Evolutionary conservation across 208 protist species (phyloP).

Genomic region (Acanthamoeba triangularis): DNA sequence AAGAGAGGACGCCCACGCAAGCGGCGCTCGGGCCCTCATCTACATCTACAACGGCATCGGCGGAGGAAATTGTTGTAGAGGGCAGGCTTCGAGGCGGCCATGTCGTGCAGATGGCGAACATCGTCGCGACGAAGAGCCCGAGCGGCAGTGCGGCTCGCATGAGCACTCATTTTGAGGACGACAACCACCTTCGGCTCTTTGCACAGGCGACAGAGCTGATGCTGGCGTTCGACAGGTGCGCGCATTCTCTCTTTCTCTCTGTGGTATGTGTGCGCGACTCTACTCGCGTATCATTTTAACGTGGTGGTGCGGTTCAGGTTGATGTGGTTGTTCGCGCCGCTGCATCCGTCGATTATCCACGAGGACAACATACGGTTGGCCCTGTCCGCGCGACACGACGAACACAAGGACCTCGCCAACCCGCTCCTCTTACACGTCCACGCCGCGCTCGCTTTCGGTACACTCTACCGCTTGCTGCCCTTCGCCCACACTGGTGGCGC

Average conservation of each 20-base stretch:
- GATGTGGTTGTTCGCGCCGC: conserved; percentile 2
- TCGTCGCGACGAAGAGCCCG: not conserved
- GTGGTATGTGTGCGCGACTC: not conserved
- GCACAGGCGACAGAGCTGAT: conserved; percentile 29
- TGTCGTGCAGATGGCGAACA: not conserved
- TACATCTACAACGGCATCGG: not conserved
- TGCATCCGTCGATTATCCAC: conserved; percentile 12
- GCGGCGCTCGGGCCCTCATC: not conserved
- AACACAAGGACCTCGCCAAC: not conserved
- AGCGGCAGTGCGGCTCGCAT: not conserved
- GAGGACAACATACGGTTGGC: not conserved
- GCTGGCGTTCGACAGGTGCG: conserved; percentile 10
- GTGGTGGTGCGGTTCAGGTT: not conserved
- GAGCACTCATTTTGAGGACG: not conserved
- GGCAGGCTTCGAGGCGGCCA: not conserved
- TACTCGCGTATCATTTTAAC: not conserved
- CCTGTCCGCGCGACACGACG: not conserved
- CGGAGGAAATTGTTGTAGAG: not conserved
- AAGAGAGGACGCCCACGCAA: not conserved
- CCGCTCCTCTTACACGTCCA: not conserved
- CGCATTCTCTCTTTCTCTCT: not conserved
- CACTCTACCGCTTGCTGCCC: not conserved
- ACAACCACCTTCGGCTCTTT: conserved; percentile 4
- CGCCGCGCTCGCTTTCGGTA: conserved; percentile 7
- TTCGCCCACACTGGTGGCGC: not conserved